Conservation (phyloP, 805 yeast genomes). For the Wickerhamiella shivajii region DNA sequence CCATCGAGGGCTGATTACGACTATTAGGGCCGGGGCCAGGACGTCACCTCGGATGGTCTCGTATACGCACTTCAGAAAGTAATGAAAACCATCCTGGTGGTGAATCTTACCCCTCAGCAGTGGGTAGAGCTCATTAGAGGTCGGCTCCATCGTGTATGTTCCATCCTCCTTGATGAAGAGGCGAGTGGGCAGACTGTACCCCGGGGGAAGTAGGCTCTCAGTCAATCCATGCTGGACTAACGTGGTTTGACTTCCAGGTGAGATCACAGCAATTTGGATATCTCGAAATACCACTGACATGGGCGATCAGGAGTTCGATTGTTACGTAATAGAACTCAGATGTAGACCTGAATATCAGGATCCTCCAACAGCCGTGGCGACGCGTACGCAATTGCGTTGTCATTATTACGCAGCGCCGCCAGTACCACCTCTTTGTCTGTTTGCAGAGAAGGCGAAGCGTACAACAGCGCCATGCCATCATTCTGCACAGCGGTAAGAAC, state of each 20-base stretch:
- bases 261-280: constrained; percentile 36
- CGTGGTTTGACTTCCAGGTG: constrained; percentile 67
- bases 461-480: neutral
- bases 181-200: constrained; percentile 58
- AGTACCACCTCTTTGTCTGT: too few relatives aligned
- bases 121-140: constrained; percentile 37
- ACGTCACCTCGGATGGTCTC: constrained; percentile 30
- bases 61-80: constrained; percentile 36
- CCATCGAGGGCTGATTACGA: constrained; percentile 59
- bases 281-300: constrained; percentile 26
- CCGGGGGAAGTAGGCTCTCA: constrained; percentile 63
- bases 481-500: neutral
- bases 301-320: too few relatives aligned
- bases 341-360: too few relatives aligned
- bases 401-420: too few relatives aligned
- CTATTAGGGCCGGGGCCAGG: constrained; percentile 46
- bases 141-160: constrained; percentile 25
- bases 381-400: too few relatives aligned
- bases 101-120: constrained; percentile 48
- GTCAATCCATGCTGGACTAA: constrained; percentile 64
- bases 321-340: too few relatives aligned
- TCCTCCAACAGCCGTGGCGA: too few relatives aligned
- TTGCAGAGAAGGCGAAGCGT: constrained; percentile 1
- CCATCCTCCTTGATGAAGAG: constrained; percentile 35
- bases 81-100: constrained; percentile 56